phyloP scores from a whole-genome alignment of 495 filamentous ascomycete species.

The Hypoxylon trugodes region DNA sequence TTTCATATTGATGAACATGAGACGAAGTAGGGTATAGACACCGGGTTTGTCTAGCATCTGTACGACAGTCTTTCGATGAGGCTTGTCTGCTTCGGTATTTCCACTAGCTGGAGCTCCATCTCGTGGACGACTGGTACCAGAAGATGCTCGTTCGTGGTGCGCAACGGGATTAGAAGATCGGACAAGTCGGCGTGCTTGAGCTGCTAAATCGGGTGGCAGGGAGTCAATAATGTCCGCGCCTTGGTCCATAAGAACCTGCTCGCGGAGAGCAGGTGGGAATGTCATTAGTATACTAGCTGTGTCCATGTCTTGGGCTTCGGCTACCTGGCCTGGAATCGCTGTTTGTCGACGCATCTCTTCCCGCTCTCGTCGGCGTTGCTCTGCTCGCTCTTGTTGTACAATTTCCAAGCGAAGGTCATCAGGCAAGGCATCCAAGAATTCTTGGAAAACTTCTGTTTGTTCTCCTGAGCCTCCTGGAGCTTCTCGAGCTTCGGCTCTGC shows the following conservation, averaged over 20 bases:
- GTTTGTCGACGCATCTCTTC: constrained; percentile 70
- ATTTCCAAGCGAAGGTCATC: constrained; percentile 89
- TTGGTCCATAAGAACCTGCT: constrained; percentile 88
- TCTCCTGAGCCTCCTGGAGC: constrained; percentile 71
- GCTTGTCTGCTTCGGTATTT: constrained; percentile 60
- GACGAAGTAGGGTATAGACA: constrained; percentile 88
- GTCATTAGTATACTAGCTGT: constrained; percentile 91
- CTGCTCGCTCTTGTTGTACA: constrained; percentile 85
- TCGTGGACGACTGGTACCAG: constrained; percentile 41
- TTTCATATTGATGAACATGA: constrained; percentile 96
- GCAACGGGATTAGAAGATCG: constrained; percentile 36
- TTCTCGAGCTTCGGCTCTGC: constrained; percentile 77
- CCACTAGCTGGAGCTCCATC: constrained; percentile 39
- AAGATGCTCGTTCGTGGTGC: constrained; percentile 33
- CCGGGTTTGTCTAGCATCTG: constrained; percentile 98
- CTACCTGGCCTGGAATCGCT: constrained; percentile 59
- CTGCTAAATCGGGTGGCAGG: constrained; percentile 83
- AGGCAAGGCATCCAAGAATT: constrained; percentile 93
- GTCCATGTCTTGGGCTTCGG: constrained; percentile 85
- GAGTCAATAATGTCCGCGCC: constrained; percentile 87
- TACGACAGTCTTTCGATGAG: constrained; percentile 78
- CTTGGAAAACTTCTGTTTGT: constrained; percentile 87
- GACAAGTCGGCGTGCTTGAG: constrained; percentile 77
- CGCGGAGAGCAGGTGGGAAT: constrained; percentile 82
- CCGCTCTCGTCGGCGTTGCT: constrained; percentile 88